Conservation (phyloP, 305 asterid genomes). For the Fraxinus velutina region DNA sequence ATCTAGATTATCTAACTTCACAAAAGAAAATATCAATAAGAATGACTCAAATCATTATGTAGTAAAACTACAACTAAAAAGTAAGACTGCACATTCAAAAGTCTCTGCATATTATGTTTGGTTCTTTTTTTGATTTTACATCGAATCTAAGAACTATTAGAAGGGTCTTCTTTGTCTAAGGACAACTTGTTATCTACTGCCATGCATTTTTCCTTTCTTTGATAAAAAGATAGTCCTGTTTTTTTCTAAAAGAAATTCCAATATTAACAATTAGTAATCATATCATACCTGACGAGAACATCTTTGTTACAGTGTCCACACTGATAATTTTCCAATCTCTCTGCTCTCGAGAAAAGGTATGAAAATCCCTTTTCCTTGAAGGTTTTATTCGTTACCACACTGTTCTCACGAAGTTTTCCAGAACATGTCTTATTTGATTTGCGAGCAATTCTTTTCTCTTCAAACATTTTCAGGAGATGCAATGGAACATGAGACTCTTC, state of each 20-base stretch:
- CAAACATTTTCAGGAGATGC: constrained; percentile 75
- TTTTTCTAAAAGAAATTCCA: constrained; percentile 5
- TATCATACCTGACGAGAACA: constrained; percentile 63
- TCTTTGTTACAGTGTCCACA: constrained; percentile 79
- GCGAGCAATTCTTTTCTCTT: constrained; percentile 77
- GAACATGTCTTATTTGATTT: constrained; percentile 46
- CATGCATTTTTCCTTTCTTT: not conserved
- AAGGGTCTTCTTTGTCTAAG: not conserved
- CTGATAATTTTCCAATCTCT: constrained; percentile 46
- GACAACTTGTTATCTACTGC: not conserved
- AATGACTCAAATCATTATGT: not conserved
- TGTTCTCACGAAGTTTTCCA: constrained; percentile 41
- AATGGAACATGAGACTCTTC: constrained; percentile 81
- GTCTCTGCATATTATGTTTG: not conserved
- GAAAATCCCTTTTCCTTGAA: constrained; percentile 58
- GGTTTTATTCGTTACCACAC: constrained; percentile 31
- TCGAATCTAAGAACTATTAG: not conserved
- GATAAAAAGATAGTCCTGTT: constrained; percentile 8
- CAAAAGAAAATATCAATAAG: not conserved
- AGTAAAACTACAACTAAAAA: not conserved
- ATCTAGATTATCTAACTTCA: not conserved
- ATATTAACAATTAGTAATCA: constrained; percentile 12
- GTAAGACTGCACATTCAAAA: not conserved
- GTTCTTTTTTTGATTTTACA: not conserved
- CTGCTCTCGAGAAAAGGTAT: constrained; percentile 77